Percentiles rank a stretch among this genome's conserved stretches.
Conservation (phyloP, 129 eudicot genomes). For the Centrapalus pauciflorus region DNA sequence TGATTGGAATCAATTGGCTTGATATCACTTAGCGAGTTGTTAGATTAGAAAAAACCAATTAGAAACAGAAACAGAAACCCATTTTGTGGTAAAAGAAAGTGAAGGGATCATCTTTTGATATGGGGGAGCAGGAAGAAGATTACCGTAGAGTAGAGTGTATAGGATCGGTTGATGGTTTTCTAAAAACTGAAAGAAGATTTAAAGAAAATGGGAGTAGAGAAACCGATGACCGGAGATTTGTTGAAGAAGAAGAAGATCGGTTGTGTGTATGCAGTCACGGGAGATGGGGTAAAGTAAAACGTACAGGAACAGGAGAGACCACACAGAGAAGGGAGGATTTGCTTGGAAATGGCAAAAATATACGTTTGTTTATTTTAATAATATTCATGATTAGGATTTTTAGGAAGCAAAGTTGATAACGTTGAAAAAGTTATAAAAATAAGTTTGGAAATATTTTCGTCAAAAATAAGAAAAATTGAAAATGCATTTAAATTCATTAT, state of each 20-base stretch:
- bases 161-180: slow-evolving; percentile 2
- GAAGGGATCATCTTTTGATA: slow-evolving; percentile 17
- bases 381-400: slow-evolving; percentile 5
- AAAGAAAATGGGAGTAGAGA: background rate
- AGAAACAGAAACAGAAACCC: background rate
- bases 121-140: slow-evolving; percentile 12
- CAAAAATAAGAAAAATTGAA: no score
- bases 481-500: no score
- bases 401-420: slow-evolving; percentile 22
- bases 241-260: background rate
- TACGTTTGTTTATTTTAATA: background rate
- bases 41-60: background rate
- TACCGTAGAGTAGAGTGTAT: slow-evolving; percentile 1
- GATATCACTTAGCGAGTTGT: background rate
- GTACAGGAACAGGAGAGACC: background rate
- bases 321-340: background rate
- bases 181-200: slow-evolving; percentile 1
- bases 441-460: no score
- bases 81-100: background rate
- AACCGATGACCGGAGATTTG: background rate
- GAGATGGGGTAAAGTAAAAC: background rate
- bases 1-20: slow-evolving; percentile 1
- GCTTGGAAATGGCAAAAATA: slow-evolving; percentile 8
- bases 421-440: background rate
- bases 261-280: background rate